Evolutionary conservation across 1,139 yeast genomes (phyloP).

Genomic region (Petasospora fabianii): DNA sequence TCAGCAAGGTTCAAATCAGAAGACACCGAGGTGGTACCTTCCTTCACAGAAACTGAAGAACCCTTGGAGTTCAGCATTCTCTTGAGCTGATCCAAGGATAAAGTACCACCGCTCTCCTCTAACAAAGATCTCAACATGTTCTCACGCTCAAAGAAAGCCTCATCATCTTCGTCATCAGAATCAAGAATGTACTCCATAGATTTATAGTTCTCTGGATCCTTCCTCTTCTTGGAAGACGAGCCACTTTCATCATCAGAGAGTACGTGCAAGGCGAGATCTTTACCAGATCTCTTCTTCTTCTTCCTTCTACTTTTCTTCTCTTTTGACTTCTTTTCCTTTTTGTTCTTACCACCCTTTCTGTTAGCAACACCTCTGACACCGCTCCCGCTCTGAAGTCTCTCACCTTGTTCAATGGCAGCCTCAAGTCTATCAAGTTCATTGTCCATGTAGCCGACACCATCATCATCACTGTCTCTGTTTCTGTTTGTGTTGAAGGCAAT

Average conservation of each 20-base stretch:
- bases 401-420: slow-evolving; percentile 14
- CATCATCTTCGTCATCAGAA: slow-evolving; percentile 57
- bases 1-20: neutral
- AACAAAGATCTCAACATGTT: slow-evolving; percentile 43
- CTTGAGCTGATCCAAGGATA: slow-evolving; percentile 30
- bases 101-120: slow-evolving; percentile 29
- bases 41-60: neutral
- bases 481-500: slow-evolving; percentile 14
- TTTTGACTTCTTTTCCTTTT: slow-evolving; percentile 12
- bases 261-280: slow-evolving; percentile 16
- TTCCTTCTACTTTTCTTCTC: slow-evolving; percentile 9
- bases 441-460: slow-evolving; percentile 26
- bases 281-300: slow-evolving; percentile 4
- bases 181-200: slow-evolving; percentile 51
- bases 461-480: slow-evolving; percentile 13
- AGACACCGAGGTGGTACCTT: neutral
- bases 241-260: slow-evolving; percentile 18
- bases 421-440: slow-evolving; percentile 23
- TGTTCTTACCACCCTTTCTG: slow-evolving; percentile 11
- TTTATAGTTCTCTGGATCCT: slow-evolving; percentile 6
- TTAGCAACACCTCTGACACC: slow-evolving; percentile 15
- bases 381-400: neutral
- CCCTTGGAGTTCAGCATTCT: slow-evolving; percentile 14
- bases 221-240: slow-evolving; percentile 1
- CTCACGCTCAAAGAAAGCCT: slow-evolving; percentile 57